Evolutionary conservation across 2,329 filamentous ascomycete species (phyloP).

Genomic region (Ceratocystis colombiana): DNA sequence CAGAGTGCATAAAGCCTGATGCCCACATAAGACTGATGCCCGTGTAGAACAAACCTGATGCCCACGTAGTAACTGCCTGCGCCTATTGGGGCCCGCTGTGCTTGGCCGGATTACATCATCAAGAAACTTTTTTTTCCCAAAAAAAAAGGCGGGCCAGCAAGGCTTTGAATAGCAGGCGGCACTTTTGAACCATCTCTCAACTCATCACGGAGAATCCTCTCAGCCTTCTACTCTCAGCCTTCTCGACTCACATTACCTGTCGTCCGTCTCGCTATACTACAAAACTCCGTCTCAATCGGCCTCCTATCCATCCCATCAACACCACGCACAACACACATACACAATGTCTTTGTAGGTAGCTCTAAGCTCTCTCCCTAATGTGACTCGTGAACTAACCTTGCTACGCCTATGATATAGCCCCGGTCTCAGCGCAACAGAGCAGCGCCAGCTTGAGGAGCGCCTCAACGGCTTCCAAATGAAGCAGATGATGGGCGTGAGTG

Average conservation of each 20-base stretch:
- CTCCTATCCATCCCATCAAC: not conserved
- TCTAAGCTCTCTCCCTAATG: not conserved
- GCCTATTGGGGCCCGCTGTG: too few species aligned
- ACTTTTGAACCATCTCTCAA: not conserved
- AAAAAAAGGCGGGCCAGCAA: constrained; percentile 6
- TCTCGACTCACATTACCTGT: not conserved
- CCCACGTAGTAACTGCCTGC: too few species aligned
- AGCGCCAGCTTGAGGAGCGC: constrained; percentile 84
- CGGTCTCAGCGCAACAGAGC: constrained; percentile 47
- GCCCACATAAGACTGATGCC: too few species aligned
- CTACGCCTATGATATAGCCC: constrained; percentile 18
- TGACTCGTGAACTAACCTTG: not conserved
- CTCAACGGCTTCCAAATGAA: constrained; percentile 99
- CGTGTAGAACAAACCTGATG: too few species aligned
- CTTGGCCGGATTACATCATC: constrained; percentile 20
- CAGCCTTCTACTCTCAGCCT: constrained; percentile 6
- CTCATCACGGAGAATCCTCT: constrained; percentile 2
- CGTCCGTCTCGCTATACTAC: not conserved
- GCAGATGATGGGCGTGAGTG: constrained; percentile 89
- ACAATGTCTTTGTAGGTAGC: constrained; percentile 25
- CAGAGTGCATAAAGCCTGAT: too few species aligned
- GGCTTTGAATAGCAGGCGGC: constrained; percentile 2
- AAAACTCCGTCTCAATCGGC: not conserved
- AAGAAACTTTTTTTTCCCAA: constrained; percentile 16
- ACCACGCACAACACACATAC: constrained; percentile 4